Conservation (phyloP, 768 basidiomycete species). For the Hygrophorus pudorinus region DNA sequence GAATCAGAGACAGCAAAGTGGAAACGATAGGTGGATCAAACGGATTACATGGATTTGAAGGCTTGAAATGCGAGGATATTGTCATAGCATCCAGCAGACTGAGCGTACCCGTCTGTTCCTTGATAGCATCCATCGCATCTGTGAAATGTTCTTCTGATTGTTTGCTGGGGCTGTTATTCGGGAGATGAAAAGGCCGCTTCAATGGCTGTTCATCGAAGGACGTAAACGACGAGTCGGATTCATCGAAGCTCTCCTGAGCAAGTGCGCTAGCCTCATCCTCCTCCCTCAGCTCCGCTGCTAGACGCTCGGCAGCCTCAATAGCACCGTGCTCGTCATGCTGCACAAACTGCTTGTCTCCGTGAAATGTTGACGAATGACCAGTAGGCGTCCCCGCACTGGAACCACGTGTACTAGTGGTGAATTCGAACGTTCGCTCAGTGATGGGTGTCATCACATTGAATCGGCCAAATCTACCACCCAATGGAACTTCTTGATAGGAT, state of each 20-base stretch:
- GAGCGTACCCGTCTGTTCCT: slow-evolving; percentile 54
- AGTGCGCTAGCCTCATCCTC: slow-evolving; percentile 10
- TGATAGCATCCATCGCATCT: slow-evolving; percentile 24
- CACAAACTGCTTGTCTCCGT: slow-evolving; percentile 1
- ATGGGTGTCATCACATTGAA: slow-evolving; percentile 98
- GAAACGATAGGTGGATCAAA: slow-evolving; percentile 59
- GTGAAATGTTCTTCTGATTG: not conserved
- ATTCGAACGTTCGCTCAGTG: slow-evolving; percentile 90
- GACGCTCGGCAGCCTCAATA: slow-evolving; percentile 38
- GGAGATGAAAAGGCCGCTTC: not conserved
- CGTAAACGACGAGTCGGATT: slow-evolving; percentile 15
- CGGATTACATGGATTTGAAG: slow-evolving; percentile 85
- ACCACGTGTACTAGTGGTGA: slow-evolving; percentile 47
- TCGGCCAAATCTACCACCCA: slow-evolving; percentile 68
- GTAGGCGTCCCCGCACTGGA: slow-evolving; percentile 30
- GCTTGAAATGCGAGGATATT: slow-evolving; percentile 52
- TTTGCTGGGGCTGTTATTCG: not conserved
- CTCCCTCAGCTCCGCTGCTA: slow-evolving; percentile 38
- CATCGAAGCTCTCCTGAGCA: slow-evolving; percentile 5
- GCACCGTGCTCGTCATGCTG: slow-evolving; percentile 36
- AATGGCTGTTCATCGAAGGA: slow-evolving; percentile 8
- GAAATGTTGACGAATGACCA: slow-evolving; percentile 22
- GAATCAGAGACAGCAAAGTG: slow-evolving; percentile 53
- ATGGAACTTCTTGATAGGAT: slow-evolving; percentile 37
- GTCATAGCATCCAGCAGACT: slow-evolving; percentile 58